Evolutionary conservation across 495 filamentous ascomycete species (phyloP).

Genomic region (Hypoxylon perforatum): DNA sequence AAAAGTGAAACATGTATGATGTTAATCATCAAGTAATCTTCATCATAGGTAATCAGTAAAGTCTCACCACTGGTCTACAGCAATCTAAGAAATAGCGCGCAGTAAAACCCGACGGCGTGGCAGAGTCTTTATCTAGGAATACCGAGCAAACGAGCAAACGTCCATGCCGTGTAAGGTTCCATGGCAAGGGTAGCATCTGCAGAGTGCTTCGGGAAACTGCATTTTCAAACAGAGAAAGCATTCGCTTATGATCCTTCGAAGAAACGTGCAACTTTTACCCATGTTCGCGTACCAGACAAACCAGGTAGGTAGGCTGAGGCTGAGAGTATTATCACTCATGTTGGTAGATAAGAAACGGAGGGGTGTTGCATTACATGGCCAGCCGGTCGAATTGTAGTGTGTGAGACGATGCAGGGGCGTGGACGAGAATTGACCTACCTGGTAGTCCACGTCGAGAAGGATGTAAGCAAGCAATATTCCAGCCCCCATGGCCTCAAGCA

Average conservation of each 20-base stretch:
- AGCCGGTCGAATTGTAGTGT: slow-evolving; percentile 9
- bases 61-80: neutral
- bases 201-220: neutral
- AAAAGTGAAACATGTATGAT: neutral
- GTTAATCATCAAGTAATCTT: neutral
- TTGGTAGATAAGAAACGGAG: slow-evolving; percentile 5
- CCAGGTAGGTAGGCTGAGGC: slow-evolving; percentile 20
- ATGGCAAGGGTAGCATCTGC: neutral
- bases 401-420: slow-evolving; percentile 19
- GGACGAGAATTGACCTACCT: neutral
- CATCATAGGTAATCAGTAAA: neutral
- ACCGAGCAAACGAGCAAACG: neutral
- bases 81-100: neutral
- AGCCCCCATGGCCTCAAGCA: neutral
- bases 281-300: too few relatives aligned
- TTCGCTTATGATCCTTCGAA: slow-evolving; percentile 18
- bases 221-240: slow-evolving; percentile 2
- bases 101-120: neutral
- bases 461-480: neutral
- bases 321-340: slow-evolving; percentile 1
- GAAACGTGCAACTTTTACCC: neutral
- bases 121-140: slow-evolving; percentile 6
- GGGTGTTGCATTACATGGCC: slow-evolving; percentile 2
- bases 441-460: too few relatives aligned
- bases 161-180: slow-evolving; percentile 16